Conservation (phyloP, 2,329 filamentous ascomycete genomes). For the Aureobasidium namibiae region DNA sequence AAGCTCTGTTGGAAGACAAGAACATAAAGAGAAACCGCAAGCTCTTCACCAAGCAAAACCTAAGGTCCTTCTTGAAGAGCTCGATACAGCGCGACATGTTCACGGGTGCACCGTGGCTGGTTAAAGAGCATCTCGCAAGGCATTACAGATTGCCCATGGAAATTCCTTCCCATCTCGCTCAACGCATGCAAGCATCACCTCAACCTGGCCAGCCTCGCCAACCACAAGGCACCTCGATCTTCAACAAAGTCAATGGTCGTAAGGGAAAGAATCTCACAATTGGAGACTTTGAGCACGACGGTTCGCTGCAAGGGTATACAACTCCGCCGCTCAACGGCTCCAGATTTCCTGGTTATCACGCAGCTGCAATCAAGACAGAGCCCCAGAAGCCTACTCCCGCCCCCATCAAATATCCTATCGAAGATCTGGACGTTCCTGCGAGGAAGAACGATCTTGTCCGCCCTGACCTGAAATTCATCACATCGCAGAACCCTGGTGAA, state of each 20-base stretch:
- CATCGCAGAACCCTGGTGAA: slow-evolving; percentile 31
- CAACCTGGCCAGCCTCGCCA: slow-evolving; percentile 24
- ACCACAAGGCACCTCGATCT: slow-evolving; percentile 1
- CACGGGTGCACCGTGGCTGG: slow-evolving; percentile 94
- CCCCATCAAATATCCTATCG: slow-evolving; percentile 86
- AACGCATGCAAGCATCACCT: slow-evolving; percentile 67
- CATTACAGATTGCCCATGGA: slow-evolving; percentile 82
- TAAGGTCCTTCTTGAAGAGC: slow-evolving; percentile 90
- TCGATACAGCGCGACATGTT: slow-evolving; percentile 86
- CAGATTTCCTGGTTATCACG: slow-evolving; percentile 3
- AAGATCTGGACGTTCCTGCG: slow-evolving; percentile 76
- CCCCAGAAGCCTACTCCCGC: slow-evolving; percentile 51
- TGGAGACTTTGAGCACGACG: slow-evolving; percentile 8
- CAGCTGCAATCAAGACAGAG: background rate
- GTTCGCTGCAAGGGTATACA: background rate
- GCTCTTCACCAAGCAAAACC: slow-evolving; percentile 86
- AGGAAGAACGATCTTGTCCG: slow-evolving; percentile 55
- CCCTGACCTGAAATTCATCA: slow-evolving; percentile 67
- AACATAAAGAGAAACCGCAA: slow-evolving; percentile 83
- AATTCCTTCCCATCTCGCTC: slow-evolving; percentile 71
- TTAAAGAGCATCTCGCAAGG: slow-evolving; percentile 76
- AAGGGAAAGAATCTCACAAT: slow-evolving; percentile 13
- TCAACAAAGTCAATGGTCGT: slow-evolving; percentile 15
- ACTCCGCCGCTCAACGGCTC: slow-evolving; percentile 8
- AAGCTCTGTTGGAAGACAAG: slow-evolving; percentile 70